Percentiles rank a stretch among this genome's conserved stretches.
Conservation (phyloP, 225 moss, liverwort and hornwort species). For the Antitrichia curtipendula region DNA sequence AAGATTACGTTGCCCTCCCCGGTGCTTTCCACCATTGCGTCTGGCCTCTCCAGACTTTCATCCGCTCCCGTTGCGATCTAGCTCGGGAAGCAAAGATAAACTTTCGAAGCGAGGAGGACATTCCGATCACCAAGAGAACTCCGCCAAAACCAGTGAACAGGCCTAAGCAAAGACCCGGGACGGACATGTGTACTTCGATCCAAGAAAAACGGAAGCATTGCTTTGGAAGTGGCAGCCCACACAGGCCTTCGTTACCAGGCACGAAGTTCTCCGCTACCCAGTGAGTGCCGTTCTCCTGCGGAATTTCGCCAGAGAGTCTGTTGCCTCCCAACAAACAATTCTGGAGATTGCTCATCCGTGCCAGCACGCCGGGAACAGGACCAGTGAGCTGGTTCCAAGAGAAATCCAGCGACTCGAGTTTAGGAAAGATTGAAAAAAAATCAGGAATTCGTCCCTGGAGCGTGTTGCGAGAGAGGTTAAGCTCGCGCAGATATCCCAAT, state of each 20-base stretch:
- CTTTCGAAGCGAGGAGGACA: background rate
- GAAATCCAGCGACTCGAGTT: conserved; percentile 4
- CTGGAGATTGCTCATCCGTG: background rate
- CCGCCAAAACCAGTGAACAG: background rate
- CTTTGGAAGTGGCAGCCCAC: background rate
- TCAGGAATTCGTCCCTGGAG: background rate
- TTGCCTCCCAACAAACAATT: background rate
- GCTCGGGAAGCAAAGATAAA: background rate
- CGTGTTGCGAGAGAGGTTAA: conserved; percentile 3
- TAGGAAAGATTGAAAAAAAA: background rate
- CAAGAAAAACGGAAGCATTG: background rate
- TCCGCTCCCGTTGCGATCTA: background rate
- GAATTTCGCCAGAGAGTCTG: background rate
- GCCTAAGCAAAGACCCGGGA: background rate
- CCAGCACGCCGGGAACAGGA: background rate
- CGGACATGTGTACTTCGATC: background rate
- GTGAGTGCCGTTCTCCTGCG: background rate
- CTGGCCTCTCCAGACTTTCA: background rate
- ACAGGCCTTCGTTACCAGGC: background rate
- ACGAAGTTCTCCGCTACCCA: background rate
- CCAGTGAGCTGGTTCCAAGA: background rate
- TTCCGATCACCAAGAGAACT: background rate
- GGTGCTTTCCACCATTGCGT: background rate
- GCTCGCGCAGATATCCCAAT: background rate
- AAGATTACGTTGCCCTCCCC: background rate